These are phyloP conservation scores for Marasmius sp. DNA, from an alignment of 1,284 basidiomycete genomes.

Conservation along the genomic window DNA sequence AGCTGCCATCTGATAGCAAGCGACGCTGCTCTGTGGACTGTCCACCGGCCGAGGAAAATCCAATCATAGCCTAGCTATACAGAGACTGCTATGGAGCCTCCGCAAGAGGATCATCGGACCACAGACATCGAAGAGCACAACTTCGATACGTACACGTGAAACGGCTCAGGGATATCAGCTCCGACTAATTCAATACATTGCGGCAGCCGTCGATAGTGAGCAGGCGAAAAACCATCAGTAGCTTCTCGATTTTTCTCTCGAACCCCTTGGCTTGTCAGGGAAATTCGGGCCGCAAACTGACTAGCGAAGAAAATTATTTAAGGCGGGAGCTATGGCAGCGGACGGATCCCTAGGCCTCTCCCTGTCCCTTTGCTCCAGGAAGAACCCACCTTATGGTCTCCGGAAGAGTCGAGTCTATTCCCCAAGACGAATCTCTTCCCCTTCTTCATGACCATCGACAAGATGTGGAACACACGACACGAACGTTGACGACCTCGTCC, in stretches of 20 bases:
- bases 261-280: background rate
- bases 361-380: background rate
- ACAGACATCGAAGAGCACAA: background rate
- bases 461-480: background rate
- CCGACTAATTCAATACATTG: no score
- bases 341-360: background rate
- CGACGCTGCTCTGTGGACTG: no score
- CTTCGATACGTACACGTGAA: background rate
- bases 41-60: background rate
- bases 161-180: background rate
- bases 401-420: slow-evolving; percentile 2
- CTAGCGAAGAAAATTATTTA: background rate
- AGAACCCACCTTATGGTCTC: background rate
- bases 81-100: background rate
- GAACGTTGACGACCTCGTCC: background rate
- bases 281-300: background rate
- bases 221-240: background rate
- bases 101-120: no score
- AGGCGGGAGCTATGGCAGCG: background rate
- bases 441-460: slow-evolving; percentile 1
- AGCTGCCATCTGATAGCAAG: no score
- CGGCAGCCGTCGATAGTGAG: background rate
- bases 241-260: background rate
- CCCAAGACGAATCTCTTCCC: slow-evolving; percentile 4
- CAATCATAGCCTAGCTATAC: background rate